phyloP scores from a whole-genome alignment of 2,329 filamentous ascomycete genomes.

The Aspergillus sp. region DNA sequence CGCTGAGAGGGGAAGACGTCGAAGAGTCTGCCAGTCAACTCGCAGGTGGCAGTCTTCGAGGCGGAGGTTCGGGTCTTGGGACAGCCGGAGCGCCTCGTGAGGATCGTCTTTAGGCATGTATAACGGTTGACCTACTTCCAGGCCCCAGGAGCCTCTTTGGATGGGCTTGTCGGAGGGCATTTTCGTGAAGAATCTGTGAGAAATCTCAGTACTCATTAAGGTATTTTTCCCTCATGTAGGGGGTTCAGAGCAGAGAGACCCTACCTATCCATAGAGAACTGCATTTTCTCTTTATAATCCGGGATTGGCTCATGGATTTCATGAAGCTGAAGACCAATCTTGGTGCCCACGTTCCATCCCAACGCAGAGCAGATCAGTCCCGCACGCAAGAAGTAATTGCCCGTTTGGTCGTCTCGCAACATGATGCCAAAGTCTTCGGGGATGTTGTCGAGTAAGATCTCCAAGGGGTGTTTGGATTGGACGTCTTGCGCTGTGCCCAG shows the following conservation, averaged over 20 bases:
- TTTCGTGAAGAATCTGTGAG: constrained; percentile 72
- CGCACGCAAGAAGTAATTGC: constrained; percentile 71
- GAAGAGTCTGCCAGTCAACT: constrained; percentile 86
- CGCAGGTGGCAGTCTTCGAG: constrained; percentile 65
- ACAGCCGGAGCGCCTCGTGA: constrained; percentile 59
- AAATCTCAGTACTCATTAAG: background rate
- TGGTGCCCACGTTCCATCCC: constrained; percentile 74
- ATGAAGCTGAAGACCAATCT: constrained; percentile 69
- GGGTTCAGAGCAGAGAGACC: constrained; percentile 17
- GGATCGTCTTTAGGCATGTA: constrained; percentile 71
- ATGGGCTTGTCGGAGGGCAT: constrained; percentile 73
- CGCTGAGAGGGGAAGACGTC: constrained; percentile 72
- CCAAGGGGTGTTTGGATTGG: constrained; percentile 62
- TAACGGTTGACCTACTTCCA: constrained; percentile 73
- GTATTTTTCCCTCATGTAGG: too few species aligned
- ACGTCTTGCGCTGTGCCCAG: constrained; percentile 63
- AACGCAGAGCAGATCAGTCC: constrained; percentile 76
- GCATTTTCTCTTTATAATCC: constrained; percentile 85
- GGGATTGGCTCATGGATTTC: constrained; percentile 74
- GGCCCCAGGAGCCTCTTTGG: constrained; percentile 79
- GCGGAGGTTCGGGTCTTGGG: constrained; percentile 58
- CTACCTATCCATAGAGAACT: constrained; percentile 80
- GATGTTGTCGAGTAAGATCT: constrained; percentile 72
- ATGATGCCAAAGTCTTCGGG: constrained; percentile 83
- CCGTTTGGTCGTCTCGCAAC: constrained; percentile 68